Base-by-base conservation (phyloP, 352 stramenopile species). In the Plasmopara muralis region DNA sequence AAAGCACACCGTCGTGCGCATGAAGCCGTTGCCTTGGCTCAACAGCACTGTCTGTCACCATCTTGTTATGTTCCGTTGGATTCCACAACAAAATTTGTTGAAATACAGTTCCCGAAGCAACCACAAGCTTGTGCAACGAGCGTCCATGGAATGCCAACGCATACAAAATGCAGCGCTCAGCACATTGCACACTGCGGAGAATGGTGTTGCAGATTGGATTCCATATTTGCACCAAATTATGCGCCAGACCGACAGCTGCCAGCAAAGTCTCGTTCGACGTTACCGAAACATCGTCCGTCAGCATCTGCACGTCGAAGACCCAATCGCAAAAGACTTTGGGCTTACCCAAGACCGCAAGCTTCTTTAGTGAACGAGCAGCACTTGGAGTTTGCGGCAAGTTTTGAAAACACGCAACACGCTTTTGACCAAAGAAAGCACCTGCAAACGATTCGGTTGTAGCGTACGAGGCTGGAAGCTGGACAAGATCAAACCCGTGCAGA, bases 191-290 rank as follows among this genome's bases (percentile, higher is more conserved):
- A 2, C 53, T 74, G 8, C 67, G 73, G 13, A 91, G 37, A 35
- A 90, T 63, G 18, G 49, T 18, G 44, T 84, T 57, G 28, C 30
- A 41, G 9, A 60, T 51, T 0, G 75, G 66, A 35, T 84, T 53
- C 82, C 83, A 95, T 30, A 95, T 63, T 60, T 92, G 75, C 30
- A 95, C 70, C 7, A 86, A 83, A 58, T 95, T 95, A 66, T 95
- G 82, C 28, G 82, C 82, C 12, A 93, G 47, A 4, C 84, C 84
- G n/a, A 93, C 63, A 8, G 74, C 84, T 31, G 83, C 60, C 12
- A 63, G 40, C 5, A 72, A 64, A 37, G 74, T 69, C 10, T 42
- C 43, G 16, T 49, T 48, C 14, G 57, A 28, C 9, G 15, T n/a
- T 7, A 48, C 20, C 9, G 60, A 45, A 31, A 78, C 43, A 7